A percentile compares a stretch with the other conserved stretches of the same genome.
Evolutionary conservation across 2,329 filamentous ascomycete species (phyloP).

Genomic region (Colletotrichum godetiae): DNA sequence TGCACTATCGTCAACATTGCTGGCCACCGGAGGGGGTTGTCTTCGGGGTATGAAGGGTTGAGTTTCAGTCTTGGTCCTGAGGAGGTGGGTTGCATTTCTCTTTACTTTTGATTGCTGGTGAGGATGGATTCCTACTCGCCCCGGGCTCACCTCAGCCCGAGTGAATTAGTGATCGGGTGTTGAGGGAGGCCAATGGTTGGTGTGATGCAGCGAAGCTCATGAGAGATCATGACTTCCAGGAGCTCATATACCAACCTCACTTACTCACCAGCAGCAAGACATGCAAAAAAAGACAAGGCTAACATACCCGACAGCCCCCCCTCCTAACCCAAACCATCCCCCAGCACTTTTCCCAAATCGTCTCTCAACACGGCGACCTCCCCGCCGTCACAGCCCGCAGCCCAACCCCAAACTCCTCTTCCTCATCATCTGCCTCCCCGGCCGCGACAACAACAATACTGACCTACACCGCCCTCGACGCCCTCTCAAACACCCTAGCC

Average conservation of each 20-base stretch:
- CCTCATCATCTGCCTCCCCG: constrained; percentile 64
- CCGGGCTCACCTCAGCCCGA: neutral
- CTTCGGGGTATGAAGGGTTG: neutral
- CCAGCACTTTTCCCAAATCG: constrained; percentile 76
- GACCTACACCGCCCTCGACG: constrained; percentile 81
- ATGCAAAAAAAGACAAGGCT: neutral
- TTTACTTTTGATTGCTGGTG: too few relatives aligned
- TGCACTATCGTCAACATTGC: too few relatives aligned
- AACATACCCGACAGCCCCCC: constrained; percentile 64
- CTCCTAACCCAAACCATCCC: constrained; percentile 77
- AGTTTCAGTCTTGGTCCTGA: constrained; percentile 22
- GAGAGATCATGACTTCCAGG: neutral
- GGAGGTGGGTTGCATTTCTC: neutral
- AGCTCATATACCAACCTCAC: neutral
- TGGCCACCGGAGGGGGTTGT: neutral
- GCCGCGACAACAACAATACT: constrained; percentile 74
- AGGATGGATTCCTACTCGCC: neutral
- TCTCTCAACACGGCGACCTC: constrained; percentile 72
- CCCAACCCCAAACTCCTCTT: constrained; percentile 43
- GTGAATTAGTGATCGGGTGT: neutral
- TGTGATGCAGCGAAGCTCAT: neutral
- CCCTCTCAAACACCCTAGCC: constrained; percentile 80
- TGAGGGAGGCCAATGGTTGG: neutral
- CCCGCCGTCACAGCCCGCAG: constrained; percentile 66
- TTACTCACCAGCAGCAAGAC: neutral